These are phyloP conservation scores for Nannizziopsis barbatae DNA, from an alignment of 2,329 filamentous ascomycete species.

Conservation along the genomic window DNA sequence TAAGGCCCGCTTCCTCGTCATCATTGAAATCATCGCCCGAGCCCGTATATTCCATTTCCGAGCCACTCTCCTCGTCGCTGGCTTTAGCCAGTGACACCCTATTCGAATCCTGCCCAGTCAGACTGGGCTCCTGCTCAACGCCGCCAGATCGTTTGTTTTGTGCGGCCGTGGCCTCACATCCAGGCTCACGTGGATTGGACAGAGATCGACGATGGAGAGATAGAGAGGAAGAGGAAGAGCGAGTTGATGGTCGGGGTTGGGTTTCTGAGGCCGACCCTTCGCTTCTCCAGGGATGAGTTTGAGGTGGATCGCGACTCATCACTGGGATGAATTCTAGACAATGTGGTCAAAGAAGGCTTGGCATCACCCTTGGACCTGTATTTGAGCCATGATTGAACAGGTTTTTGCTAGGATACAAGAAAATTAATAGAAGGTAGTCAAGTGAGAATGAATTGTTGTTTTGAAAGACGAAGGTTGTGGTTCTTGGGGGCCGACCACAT, in stretches of 20 bases:
- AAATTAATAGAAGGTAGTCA: not conserved
- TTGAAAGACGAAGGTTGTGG: too few species aligned
- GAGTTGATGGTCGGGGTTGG: not conserved
- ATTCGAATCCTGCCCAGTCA: not conserved
- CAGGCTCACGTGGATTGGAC: not conserved
- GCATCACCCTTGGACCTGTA: not conserved
- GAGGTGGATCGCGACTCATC: slow-evolving; percentile 8
- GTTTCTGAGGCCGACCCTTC: not conserved
- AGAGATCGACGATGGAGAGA: not conserved
- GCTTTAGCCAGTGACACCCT: slow-evolving; percentile 10
- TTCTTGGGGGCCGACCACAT: too few species aligned
- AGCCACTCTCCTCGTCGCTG: slow-evolving; percentile 25
- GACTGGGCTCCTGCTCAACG: not conserved
- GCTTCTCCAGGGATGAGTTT: not conserved
- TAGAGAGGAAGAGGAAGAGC: not conserved
- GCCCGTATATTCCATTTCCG: slow-evolving; percentile 10
- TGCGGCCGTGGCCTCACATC: not conserved
- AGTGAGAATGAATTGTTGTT: too few species aligned
- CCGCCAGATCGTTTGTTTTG: not conserved
- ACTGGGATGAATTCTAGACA: not conserved
- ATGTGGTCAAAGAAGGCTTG: slow-evolving; percentile 7
- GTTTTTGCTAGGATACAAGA: not conserved
- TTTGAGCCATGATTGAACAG: not conserved
- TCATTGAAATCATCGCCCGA: slow-evolving; percentile 66
- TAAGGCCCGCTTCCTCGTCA: slow-evolving; percentile 84